A percentile compares a stretch with the other conserved stretches of the same genome.
These are phyloP conservation scores for Lophiotrema nucula DNA, from an alignment of 495 filamentous ascomycete species.

Conservation along the genomic window DNA sequence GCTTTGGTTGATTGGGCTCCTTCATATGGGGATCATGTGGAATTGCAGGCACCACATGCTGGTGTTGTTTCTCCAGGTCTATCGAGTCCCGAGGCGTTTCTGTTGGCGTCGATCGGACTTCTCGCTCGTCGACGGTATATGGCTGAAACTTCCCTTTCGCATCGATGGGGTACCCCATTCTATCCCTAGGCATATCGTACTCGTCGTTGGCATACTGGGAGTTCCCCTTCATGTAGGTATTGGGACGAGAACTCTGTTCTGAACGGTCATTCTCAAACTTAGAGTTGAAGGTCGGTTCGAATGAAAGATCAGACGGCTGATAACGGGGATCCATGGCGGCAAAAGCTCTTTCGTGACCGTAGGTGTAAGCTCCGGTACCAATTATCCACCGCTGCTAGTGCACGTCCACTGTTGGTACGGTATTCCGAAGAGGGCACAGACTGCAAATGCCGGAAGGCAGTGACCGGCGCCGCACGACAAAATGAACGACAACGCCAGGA, in stretches of 20 bases:
- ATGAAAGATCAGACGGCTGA: slow-evolving; percentile 1
- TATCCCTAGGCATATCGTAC: background rate
- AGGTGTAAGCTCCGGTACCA: too few species aligned
- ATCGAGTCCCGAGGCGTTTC: slow-evolving; percentile 15
- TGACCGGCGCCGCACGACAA: slow-evolving; percentile 15
- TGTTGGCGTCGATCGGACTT: slow-evolving; percentile 1
- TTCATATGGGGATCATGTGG: slow-evolving; percentile 14
- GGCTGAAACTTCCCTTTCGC: slow-evolving; percentile 13
- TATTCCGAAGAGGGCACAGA: too few species aligned
- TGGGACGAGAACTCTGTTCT: slow-evolving; percentile 3
- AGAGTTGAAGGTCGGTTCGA: slow-evolving; percentile 7
- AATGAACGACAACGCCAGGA: slow-evolving; percentile 3
- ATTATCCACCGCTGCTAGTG: too few species aligned
- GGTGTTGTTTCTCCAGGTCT: slow-evolving; percentile 19
- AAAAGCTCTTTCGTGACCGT: too few species aligned
- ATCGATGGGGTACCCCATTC: background rate
- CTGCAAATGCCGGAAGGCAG: too few species aligned
- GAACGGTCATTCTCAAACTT: slow-evolving; percentile 7
- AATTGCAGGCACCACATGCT: background rate
- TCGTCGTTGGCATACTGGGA: background rate
- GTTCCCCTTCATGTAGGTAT: slow-evolving; percentile 3
- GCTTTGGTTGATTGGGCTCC: slow-evolving; percentile 18
- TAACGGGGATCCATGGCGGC: slow-evolving; percentile 22
- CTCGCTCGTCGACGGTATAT: slow-evolving; percentile 8
- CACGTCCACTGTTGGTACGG: too few species aligned